These are phyloP conservation scores for Cicer bijugum DNA, from an alignment of 306 rosid species.

Conservation along the genomic window DNA sequence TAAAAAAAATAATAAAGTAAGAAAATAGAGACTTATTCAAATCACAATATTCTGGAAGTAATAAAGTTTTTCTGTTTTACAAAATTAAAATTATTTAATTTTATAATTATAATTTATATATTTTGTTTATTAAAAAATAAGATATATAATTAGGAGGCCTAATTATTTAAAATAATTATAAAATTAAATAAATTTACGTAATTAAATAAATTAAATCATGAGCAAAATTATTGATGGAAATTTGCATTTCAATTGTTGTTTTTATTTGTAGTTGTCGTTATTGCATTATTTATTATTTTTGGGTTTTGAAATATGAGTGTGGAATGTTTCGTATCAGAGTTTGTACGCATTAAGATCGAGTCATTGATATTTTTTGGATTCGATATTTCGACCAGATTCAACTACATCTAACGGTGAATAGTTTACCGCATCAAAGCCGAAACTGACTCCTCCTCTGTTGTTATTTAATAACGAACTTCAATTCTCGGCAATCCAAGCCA, in stretches of 20 bases:
- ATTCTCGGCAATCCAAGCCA: conserved; percentile 18
- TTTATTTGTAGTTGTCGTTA: not conserved
- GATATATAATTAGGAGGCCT: no score
- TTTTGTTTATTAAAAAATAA: no score
- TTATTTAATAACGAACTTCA: conserved; percentile 50
- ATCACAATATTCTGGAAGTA: no score
- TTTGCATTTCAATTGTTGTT: not conserved
- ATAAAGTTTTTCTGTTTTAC: no score
- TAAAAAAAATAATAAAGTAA: no score
- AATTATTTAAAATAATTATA: no score
- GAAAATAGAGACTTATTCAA: no score
- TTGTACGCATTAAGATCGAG: conserved; percentile 30
- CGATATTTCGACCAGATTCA: conserved; percentile 10
- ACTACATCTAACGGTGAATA: conserved; percentile 28
- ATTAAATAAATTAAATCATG: no score
- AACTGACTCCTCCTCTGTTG: conserved; percentile 30
- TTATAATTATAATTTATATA: no score
- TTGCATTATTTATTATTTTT: not conserved
- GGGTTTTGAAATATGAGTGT: conserved; percentile 24
- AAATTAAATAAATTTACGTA: no score
- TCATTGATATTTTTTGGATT: conserved; percentile 43
- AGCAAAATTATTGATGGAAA: no score
- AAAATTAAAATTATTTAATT: no score
- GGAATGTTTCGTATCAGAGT: conserved; percentile 41
- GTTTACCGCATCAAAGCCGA: not conserved